Evolutionary conservation across 208 protist genomes (phyloP), one percentile per base, ranked within the genome.

Genomic region (Sergeia podlipaevii): DNA sequence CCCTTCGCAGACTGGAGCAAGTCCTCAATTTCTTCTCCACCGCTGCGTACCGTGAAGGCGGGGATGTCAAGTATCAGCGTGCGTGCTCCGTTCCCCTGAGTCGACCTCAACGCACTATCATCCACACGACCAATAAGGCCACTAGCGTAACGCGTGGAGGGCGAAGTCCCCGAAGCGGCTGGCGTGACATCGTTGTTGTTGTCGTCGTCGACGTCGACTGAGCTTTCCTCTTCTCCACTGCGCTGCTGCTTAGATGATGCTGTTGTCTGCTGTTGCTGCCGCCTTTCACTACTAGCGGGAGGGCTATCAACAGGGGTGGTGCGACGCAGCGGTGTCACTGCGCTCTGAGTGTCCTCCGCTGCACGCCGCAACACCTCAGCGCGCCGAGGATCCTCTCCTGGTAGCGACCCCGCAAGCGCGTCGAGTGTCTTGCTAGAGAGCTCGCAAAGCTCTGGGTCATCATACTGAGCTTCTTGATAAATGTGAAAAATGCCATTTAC

Each of bases 1-100:
- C 90, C 90, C 8, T 74, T 71, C 8, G 84, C 87, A 2, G 62
- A 78, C 57, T 89, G 81, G 56, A 96, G 63, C 45, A 96, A 73
- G 32, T 83, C 71, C 42, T 93, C 87, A 4, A 96, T 58, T n/a
- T 83, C 70, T 8, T 74, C 58, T 10, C 60, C 67, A 41, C 77
- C 80, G 4, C 64, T 68, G 53, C 54, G 66, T 1, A 71, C 58
- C 27, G 77, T 65, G 43, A 96, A 55, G 21, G 81, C 77, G n/a
- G 86, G 86, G 21, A 91, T 60, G 32, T 92, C 85, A 2, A 96
- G 45, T 29, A 85, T 36, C 38, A 89, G 78, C n/a, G 70, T 77
- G 18, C 79, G 76, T 24, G 77, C 59, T 28, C 68, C 65, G 26
- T 82, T 70, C n/a, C n/a, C n/a, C n/a, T n/a, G n/a, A n/a, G n/a